phyloP scores from a whole-genome alignment of 768 basidiomycete species.

The Lactifluus piperatus region DNA sequence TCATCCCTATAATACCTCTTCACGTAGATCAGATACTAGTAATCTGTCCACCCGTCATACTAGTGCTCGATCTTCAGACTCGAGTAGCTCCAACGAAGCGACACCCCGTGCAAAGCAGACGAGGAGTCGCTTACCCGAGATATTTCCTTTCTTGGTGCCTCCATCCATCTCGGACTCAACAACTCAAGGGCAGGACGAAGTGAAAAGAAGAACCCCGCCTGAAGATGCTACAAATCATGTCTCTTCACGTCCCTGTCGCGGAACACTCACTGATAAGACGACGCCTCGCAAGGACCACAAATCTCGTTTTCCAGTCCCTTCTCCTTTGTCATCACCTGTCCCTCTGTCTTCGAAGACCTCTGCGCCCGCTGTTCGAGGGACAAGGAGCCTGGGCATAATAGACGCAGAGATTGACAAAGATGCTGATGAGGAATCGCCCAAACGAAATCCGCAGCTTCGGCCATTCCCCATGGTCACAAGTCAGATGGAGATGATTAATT shows the following conservation, averaged over 20 bases:
- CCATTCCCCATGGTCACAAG: slow-evolving; percentile 17
- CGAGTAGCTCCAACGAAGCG: neutral
- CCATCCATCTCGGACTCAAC: slow-evolving; percentile 2
- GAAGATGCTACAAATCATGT: neutral
- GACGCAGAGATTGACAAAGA: slow-evolving; percentile 1
- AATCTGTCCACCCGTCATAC: neutral
- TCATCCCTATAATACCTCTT: neutral
- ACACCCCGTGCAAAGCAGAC: slow-evolving; percentile 11
- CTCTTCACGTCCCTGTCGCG: neutral
- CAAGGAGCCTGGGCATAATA: neutral
- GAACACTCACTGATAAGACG: neutral
- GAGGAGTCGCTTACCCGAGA: neutral
- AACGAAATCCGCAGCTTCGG: slow-evolving; percentile 2
- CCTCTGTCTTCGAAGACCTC: neutral
- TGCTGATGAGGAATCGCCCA: neutral
- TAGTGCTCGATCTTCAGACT: neutral
- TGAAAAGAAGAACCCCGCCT: neutral
- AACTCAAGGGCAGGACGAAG: neutral
- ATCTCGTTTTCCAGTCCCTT: slow-evolving; percentile 13
- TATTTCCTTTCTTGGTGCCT: slow-evolving; percentile 1
- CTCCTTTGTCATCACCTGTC: slow-evolving; percentile 17
- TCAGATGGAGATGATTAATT: neutral
- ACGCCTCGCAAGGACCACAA: slow-evolving; percentile 1
- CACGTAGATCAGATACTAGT: neutral
- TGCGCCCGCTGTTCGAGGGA: neutral